These are phyloP conservation scores for Malassezia japonica DNA, from an alignment of 1,284 basidiomycete genomes.

Conservation along the genomic window DNA sequence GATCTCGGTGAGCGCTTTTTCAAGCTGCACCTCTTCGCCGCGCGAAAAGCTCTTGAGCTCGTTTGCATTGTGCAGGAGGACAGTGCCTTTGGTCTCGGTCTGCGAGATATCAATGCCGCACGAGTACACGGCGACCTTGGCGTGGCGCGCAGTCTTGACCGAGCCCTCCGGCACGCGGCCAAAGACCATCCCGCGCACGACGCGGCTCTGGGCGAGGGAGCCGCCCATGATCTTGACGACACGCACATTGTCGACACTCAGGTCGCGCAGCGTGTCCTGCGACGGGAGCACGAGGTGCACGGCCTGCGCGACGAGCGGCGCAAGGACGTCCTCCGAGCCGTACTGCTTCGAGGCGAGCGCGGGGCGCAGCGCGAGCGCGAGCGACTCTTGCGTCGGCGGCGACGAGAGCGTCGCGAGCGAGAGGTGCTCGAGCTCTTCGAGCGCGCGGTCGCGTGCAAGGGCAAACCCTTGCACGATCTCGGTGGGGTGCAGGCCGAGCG, in stretches of 20 bases:
- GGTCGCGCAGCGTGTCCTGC: slow-evolving; percentile 21
- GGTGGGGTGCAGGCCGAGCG: slow-evolving; percentile 93
- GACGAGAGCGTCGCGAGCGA: slow-evolving; percentile 56
- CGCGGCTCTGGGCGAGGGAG: slow-evolving; percentile 67
- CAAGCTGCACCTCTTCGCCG: slow-evolving; percentile 68
- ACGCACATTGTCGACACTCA: slow-evolving; percentile 79
- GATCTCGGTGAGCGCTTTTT: slow-evolving; percentile 68
- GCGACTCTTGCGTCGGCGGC: slow-evolving; percentile 67
- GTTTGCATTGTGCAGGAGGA: slow-evolving; percentile 86
- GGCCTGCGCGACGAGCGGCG: slow-evolving; percentile 81
- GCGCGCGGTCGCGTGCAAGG: slow-evolving; percentile 73
- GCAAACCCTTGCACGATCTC: slow-evolving; percentile 85
- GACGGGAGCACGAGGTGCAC: slow-evolving; percentile 51
- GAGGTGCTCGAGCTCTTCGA: slow-evolving; percentile 68
- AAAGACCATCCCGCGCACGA: slow-evolving; percentile 96
- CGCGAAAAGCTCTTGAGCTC: slow-evolving; percentile 84
- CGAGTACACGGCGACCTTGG: slow-evolving; percentile 68
- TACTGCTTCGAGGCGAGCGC: slow-evolving; percentile 96
- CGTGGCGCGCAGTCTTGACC: slow-evolving; percentile 61
- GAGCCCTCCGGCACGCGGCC: slow-evolving; percentile 79
- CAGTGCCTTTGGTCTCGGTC: slow-evolving; percentile 98
- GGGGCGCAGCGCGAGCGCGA: slow-evolving; percentile 73
- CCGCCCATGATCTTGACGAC: slow-evolving; percentile 99
- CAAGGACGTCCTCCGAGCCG: slow-evolving; percentile 74
- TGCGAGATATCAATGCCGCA: slow-evolving; percentile 84